Evolutionary conservation across 441 rosid genomes (phyloP).

Genomic region (Breynia disticha): DNA sequence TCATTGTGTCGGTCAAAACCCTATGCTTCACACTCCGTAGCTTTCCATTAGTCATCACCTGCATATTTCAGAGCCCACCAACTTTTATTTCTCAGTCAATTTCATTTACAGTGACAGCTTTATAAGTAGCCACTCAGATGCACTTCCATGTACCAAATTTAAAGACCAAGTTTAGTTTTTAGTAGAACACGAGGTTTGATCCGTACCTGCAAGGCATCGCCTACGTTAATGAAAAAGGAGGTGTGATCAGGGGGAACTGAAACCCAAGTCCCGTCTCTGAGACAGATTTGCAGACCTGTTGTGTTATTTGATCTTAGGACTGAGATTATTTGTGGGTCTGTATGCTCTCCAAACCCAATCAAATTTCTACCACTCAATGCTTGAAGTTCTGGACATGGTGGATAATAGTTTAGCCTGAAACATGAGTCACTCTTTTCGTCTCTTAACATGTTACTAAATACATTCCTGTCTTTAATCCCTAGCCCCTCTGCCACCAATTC

Average conservation of each 20-base stretch:
- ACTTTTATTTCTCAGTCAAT: not conserved
- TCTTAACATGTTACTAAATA: slow-evolving; percentile 43
- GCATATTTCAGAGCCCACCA: not conserved
- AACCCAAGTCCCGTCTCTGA: slow-evolving; percentile 74
- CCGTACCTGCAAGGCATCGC: slow-evolving; percentile 70
- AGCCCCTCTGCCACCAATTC: slow-evolving; percentile 66
- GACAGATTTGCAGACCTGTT: slow-evolving; percentile 67
- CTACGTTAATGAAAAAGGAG: slow-evolving; percentile 62
- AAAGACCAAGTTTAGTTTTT: too few species aligned
- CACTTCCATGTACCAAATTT: not conserved
- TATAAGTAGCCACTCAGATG: not conserved
- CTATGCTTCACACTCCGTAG: slow-evolving; percentile 75
- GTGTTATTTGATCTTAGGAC: slow-evolving; percentile 82
- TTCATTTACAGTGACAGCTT: not conserved
- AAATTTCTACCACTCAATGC: slow-evolving; percentile 26
- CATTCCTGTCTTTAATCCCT: slow-evolving; percentile 39
- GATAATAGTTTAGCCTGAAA: slow-evolving; percentile 63
- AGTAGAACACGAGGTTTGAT: not conserved
- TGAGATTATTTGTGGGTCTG: slow-evolving; percentile 96
- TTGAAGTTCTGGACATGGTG: slow-evolving; percentile 20
- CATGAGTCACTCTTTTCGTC: slow-evolving; percentile 67
- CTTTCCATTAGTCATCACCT: slow-evolving; percentile 86
- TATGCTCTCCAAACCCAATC: slow-evolving; percentile 90
- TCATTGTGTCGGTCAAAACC: slow-evolving; percentile 43
- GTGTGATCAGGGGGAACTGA: slow-evolving; percentile 77